Evolutionary conservation across 2,329 filamentous ascomycete species (phyloP).

Genomic region (Amesomyces nigricolor): DNA sequence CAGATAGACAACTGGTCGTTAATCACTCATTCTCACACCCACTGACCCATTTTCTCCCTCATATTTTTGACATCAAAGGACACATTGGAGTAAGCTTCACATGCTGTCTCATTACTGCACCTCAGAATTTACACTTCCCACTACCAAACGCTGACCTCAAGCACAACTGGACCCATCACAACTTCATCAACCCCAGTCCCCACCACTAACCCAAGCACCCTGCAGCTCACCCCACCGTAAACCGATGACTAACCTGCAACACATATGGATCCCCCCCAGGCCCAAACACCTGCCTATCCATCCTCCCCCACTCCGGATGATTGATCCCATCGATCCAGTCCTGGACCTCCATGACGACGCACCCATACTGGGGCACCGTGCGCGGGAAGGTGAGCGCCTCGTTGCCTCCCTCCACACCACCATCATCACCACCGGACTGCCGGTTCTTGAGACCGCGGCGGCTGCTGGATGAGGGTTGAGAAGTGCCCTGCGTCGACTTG

Average conservation of each 20-base stretch:
- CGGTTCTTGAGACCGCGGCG: too few species aligned
- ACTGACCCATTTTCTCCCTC: too few species aligned
- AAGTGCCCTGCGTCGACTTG: slow-evolving; percentile 61
- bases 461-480: too few species aligned
- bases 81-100: too few species aligned
- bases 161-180: background rate
- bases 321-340: slow-evolving; percentile 95
- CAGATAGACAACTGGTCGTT: too few species aligned
- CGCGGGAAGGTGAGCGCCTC: slow-evolving; percentile 42
- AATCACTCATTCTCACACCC: too few species aligned
- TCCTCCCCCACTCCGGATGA: slow-evolving; percentile 77
- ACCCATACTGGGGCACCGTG: slow-evolving; percentile 70
- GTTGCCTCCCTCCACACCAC: slow-evolving; percentile 11
- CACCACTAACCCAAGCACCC: background rate
- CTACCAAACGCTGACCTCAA: too few species aligned
- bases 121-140: too few species aligned
- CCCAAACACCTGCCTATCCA: slow-evolving; percentile 52
- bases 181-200: background rate
- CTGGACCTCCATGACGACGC: slow-evolving; percentile 85
- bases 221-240: slow-evolving; percentile 42
- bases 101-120: too few species aligned
- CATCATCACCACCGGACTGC: slow-evolving; percentile 20
- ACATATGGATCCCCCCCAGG: slow-evolving; percentile 56
- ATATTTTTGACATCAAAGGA: too few species aligned
- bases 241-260: slow-evolving; percentile 57